Percentiles rank a stretch among this genome's conserved stretches.
phyloP scores from a whole-genome alignment of 441 rosid genomes.

The Populus hybrid region DNA sequence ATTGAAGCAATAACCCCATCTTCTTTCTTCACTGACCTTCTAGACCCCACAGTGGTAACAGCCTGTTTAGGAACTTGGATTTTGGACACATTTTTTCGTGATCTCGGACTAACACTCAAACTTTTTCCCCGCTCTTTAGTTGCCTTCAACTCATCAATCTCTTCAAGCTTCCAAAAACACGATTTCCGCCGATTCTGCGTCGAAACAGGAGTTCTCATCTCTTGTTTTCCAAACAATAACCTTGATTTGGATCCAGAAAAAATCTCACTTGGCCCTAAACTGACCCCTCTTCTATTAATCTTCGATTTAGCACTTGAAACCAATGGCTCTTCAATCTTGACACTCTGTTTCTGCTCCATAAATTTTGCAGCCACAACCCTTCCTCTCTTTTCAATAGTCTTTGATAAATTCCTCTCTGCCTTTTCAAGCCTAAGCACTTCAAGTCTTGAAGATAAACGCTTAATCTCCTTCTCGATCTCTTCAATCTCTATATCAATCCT shows the following conservation, averaged over 20 bases:
- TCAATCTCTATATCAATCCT: conserved; percentile 76
- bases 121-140: conserved; percentile 68
- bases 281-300: conserved; percentile 62
- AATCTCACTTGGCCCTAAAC: conserved; percentile 85
- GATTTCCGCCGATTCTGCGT: conserved; percentile 73
- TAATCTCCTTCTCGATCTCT: conserved; percentile 71
- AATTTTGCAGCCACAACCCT: conserved; percentile 71
- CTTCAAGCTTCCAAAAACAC: conserved; percentile 82
- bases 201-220: conserved; percentile 53
- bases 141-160: conserved; percentile 60
- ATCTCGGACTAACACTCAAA: conserved; percentile 65
- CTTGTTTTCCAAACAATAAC: conserved; percentile 35
- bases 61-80: conserved; percentile 56
- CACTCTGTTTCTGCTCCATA: conserved; percentile 55
- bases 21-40: conserved; percentile 63
- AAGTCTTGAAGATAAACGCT: conserved; percentile 55
- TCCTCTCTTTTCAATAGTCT: conserved; percentile 47
- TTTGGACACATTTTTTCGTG: conserved; percentile 50
- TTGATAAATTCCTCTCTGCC: conserved; percentile 43
- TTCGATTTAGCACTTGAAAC: conserved; percentile 38
- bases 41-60: conserved; percentile 57
- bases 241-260: conserved; percentile 40
- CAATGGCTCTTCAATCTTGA: conserved; percentile 39
- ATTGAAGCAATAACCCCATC: conserved; percentile 48
- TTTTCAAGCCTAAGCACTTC: conserved; percentile 74